Conservation (phyloP, 208 protist species). For the Crithidia bombi region DNA sequence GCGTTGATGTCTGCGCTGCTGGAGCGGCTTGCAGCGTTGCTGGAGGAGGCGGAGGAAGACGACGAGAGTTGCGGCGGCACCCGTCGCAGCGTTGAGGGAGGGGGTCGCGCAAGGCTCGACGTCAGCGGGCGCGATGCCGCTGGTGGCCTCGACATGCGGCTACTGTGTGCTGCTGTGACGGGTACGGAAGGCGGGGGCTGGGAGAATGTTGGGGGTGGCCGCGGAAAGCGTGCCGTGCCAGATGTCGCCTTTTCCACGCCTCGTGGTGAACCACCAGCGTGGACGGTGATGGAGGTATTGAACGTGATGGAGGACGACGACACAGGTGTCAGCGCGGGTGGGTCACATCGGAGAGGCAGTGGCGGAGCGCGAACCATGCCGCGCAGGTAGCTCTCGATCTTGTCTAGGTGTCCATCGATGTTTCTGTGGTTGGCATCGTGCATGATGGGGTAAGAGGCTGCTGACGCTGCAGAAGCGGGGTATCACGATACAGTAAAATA, state of each 20-base stretch:
- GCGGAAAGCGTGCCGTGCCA: background rate
- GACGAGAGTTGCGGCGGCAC: background rate
- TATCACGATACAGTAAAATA: conserved; percentile 7
- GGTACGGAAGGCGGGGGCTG: background rate
- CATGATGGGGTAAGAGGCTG: conserved; percentile 15
- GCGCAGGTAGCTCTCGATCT: conserved; percentile 35
- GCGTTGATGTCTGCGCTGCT: background rate
- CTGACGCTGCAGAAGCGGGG: too few species aligned
- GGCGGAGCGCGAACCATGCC: conserved; percentile 20
- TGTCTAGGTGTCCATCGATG: conserved; percentile 31
- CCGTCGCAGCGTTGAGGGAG: background rate
- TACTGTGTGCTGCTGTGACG: background rate
- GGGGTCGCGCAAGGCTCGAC: background rate
- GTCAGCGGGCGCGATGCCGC: background rate
- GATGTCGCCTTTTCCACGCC: background rate
- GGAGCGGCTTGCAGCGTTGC: background rate
- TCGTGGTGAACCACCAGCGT: background rate
- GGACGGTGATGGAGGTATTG: conserved; percentile 10
- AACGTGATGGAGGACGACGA: background rate
- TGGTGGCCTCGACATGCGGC: too few species aligned
- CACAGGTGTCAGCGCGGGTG: conserved; percentile 5
- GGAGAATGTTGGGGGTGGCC: background rate
- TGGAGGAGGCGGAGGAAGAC: background rate
- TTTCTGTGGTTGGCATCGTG: conserved; percentile 7
- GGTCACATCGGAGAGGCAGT: background rate